phyloP scores from a whole-genome alignment of 2,329 filamentous ascomycete genomes.

The Hypomyces rosellus region DNA sequence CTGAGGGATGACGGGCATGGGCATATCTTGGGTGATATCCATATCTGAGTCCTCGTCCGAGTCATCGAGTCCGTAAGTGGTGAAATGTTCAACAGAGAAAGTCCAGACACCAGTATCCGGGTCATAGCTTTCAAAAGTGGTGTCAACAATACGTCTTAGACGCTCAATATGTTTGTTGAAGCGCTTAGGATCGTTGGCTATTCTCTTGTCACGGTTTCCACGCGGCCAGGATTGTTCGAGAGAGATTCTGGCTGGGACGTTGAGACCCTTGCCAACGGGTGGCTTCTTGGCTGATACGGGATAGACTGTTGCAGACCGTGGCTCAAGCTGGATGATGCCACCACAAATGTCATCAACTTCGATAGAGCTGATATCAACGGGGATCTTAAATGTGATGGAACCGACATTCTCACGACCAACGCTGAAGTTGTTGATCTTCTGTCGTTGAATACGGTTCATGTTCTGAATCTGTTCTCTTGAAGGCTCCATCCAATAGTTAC shows the following conservation, averaged over 20 bases:
- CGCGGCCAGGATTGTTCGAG: conserved; percentile 93
- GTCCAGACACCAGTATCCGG: conserved; percentile 77
- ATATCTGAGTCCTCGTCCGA: conserved; percentile 65
- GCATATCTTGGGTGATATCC: conserved; percentile 29
- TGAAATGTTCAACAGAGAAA: conserved; percentile 94
- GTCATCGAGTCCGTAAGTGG: conserved; percentile 84
- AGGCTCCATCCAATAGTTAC: conserved; percentile 84
- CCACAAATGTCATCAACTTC: conserved; percentile 75
- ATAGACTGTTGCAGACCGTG: conserved; percentile 85
- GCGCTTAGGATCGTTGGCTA: conserved; percentile 50
- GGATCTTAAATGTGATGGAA: conserved; percentile 70
- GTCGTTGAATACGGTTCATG: conserved; percentile 74
- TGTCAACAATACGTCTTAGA: conserved; percentile 71
- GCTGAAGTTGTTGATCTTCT: conserved; percentile 66
- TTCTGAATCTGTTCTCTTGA: conserved; percentile 65
- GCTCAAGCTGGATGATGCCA: conserved; percentile 67
- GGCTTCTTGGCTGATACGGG: conserved; percentile 71
- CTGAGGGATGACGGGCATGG: conserved; percentile 11
- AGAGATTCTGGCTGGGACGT: conserved; percentile 82
- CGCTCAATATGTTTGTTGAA: conserved; percentile 78
- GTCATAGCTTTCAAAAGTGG: conserved; percentile 76
- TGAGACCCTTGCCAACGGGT: conserved; percentile 77
- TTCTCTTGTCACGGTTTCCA: conserved; percentile 48
- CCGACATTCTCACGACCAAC: conserved; percentile 81
- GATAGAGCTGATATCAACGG: conserved; percentile 75